A percentile compares a stretch with the other conserved stretches of the same genome.
Conservation (phyloP, 495 filamentous ascomycete species). For the Physcia stellaris region DNA sequence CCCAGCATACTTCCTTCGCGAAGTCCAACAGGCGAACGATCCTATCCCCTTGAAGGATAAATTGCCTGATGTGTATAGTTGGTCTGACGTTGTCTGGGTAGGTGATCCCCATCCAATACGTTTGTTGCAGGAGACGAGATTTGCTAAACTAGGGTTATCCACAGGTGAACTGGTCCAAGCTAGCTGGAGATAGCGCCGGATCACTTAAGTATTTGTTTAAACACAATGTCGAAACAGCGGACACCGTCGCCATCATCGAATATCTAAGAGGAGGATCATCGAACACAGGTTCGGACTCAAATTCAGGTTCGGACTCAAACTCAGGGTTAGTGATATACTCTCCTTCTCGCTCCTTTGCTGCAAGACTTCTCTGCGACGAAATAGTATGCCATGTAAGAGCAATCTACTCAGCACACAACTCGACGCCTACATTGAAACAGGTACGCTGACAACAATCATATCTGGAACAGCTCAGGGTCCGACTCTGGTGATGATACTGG, state of each 20-base stretch:
- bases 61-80: slow-evolving; percentile 2
- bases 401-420: no score
- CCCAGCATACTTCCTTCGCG: background rate
- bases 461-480: background rate
- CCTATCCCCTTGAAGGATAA: background rate
- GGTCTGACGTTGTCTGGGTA: background rate
- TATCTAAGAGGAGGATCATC: background rate
- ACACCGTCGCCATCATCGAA: background rate
- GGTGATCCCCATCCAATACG: no score
- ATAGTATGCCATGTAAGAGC: no score
- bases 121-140: no score
- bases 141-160: no score
- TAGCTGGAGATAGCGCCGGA: background rate
- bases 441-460: no score
- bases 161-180: background rate
- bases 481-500: background rate
- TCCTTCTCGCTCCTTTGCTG: no score
- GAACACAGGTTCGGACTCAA: background rate
- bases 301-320: no score
- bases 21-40: no score
- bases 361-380: no score
- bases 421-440: no score
- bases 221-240: background rate
- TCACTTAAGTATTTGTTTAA: background rate
- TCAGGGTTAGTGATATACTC: no score